A percentile compares a stretch with the other conserved stretches of the same genome.
phyloP scores from a whole-genome alignment of 1,284 basidiomycete species.

The Microbotryum intermedium region DNA sequence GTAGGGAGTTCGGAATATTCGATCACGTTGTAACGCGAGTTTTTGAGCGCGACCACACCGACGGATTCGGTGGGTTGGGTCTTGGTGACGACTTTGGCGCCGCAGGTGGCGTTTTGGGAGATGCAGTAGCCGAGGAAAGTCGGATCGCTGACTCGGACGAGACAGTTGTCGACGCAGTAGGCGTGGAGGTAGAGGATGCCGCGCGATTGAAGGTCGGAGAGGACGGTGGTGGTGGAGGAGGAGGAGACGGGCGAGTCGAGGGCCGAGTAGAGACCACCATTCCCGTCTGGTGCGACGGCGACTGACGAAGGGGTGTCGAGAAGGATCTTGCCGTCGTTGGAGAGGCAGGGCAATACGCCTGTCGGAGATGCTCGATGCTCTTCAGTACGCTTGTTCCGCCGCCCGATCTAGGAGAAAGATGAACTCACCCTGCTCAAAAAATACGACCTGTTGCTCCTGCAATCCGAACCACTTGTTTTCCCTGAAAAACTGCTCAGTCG shows the following conservation, averaged over 20 bases:
- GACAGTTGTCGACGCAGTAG: constrained; percentile 98
- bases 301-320: constrained; percentile 69
- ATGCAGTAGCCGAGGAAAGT: constrained; percentile 93
- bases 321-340: constrained; percentile 86
- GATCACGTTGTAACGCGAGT: constrained; percentile 78
- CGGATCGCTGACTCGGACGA: constrained; percentile 94
- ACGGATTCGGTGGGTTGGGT: constrained; percentile 78
- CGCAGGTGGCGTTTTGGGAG: constrained; percentile 72
- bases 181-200: constrained; percentile 83
- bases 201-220: constrained; percentile 70
- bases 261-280: constrained; percentile 93
- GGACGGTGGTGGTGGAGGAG: constrained; percentile 59
- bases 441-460: constrained; percentile 65
- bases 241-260: constrained; percentile 59
- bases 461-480: constrained; percentile 78
- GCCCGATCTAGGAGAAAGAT: neutral
- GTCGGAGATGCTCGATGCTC: neutral
- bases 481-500: constrained; percentile 79
- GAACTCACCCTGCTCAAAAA: constrained; percentile 89
- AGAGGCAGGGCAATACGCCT: constrained; percentile 93
- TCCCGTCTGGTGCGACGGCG: constrained; percentile 93
- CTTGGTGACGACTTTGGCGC: constrained; percentile 95
- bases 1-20: constrained; percentile 95
- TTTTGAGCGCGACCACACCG: constrained; percentile 81
- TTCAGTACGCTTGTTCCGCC: too few species aligned